Conservation (phyloP, 2,329 filamentous ascomycete genomes). For the Coniochaeta pulveracea region DNA sequence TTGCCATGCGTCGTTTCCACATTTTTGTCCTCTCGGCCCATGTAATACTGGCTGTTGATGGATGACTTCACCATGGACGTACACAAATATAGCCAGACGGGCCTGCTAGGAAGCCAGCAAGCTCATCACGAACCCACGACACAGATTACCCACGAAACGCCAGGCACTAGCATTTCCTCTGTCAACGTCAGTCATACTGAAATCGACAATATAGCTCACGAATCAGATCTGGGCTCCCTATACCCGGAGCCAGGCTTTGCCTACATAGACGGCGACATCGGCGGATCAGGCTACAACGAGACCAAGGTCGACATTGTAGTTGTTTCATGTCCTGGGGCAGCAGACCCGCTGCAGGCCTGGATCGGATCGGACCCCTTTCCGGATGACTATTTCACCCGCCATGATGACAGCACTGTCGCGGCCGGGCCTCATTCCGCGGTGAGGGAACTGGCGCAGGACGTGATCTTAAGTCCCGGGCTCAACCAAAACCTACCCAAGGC, state of each 20-base stretch:
- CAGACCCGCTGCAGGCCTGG: constrained; percentile 41
- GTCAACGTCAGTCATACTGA: no score
- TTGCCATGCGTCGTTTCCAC: no score
- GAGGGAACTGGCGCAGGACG: constrained; percentile 19
- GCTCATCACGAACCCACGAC: no score
- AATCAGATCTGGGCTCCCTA: no score
- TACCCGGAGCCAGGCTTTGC: constrained; percentile 26
- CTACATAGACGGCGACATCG: constrained; percentile 29
- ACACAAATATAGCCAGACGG: no score
- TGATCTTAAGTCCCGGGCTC: constrained; percentile 20
- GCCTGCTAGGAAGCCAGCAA: no score
- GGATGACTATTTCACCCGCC: constrained; percentile 32
- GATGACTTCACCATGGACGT: no score
- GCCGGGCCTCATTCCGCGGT: constrained; percentile 15
- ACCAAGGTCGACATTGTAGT: constrained; percentile 42
- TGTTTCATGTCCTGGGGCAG: constrained; percentile 41
- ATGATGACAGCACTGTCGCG: constrained; percentile 13
- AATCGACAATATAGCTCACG: no score
- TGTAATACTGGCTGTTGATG: no score
- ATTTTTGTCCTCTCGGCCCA: no score
- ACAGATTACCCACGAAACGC: no score
- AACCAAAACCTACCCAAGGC: constrained; percentile 19
- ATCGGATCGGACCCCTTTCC: constrained; percentile 32
- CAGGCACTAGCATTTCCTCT: no score
- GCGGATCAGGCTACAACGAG: constrained; percentile 34